These are phyloP conservation scores for Pseudozyma pruni DNA, from an alignment of 1,284 basidiomycete species.

Conservation along the genomic window DNA sequence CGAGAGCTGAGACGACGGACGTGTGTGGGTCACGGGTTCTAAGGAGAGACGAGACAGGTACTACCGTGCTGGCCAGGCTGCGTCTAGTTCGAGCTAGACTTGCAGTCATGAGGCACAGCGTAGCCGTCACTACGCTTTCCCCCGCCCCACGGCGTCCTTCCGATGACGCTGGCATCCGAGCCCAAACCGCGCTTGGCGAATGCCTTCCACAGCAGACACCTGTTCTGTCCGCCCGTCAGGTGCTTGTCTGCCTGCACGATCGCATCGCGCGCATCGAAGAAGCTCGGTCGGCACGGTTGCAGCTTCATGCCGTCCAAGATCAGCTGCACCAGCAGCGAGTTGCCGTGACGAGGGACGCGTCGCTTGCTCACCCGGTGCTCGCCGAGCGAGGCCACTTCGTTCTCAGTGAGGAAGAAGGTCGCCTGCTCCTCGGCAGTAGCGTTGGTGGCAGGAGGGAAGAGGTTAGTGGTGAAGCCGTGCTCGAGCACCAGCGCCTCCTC, in stretches of 20 bases:
- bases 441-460: slow-evolving; percentile 54
- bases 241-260: slow-evolving; percentile 92
- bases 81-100: slow-evolving; percentile 16
- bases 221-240: slow-evolving; percentile 90
- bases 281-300: slow-evolving; percentile 86
- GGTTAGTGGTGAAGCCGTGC: slow-evolving; percentile 52
- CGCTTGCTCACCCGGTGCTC: slow-evolving; percentile 70
- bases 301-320: slow-evolving; percentile 92
- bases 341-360: slow-evolving; percentile 90
- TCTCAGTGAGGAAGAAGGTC: slow-evolving; percentile 53
- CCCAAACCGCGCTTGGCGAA: slow-evolving; percentile 82
- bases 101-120: slow-evolving; percentile 69
- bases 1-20: neutral
- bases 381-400: slow-evolving; percentile 64
- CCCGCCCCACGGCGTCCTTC: slow-evolving; percentile 93
- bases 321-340: slow-evolving; percentile 86
- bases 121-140: slow-evolving; percentile 74
- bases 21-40: neutral
- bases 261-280: slow-evolving; percentile 91
- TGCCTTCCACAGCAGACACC: slow-evolving; percentile 86
- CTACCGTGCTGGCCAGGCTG: neutral
- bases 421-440: slow-evolving; percentile 40
- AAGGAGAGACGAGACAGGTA: neutral
- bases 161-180: slow-evolving; percentile 65
- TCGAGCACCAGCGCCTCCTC: slow-evolving; percentile 54